These are phyloP conservation scores for Arthrobotrys megalospora DNA, from an alignment of 2,329 filamentous ascomycete species.

Conservation along the genomic window DNA sequence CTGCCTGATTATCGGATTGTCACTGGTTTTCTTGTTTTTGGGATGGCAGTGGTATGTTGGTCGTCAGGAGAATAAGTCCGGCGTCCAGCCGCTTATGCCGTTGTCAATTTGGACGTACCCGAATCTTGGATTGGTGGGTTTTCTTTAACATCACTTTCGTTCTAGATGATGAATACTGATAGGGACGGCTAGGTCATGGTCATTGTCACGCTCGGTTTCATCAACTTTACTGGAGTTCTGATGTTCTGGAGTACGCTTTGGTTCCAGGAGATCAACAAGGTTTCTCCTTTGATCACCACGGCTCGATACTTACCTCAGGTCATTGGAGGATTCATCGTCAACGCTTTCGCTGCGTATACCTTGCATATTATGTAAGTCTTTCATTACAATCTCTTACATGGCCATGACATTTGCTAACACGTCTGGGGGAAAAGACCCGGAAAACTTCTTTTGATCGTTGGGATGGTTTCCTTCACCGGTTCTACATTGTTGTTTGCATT, in stretches of 20 bases:
- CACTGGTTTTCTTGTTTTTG: slow-evolving; percentile 33
- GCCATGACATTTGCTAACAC: no score
- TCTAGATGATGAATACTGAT: background rate
- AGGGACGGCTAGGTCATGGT: slow-evolving; percentile 34
- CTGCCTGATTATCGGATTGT: slow-evolving; percentile 44
- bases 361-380: slow-evolving; percentile 52
- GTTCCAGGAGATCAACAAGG: slow-evolving; percentile 59
- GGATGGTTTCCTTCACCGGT: slow-evolving; percentile 44
- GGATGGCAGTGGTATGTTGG: slow-evolving; percentile 54
- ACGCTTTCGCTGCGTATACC: slow-evolving; percentile 49
- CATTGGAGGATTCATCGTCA: slow-evolving; percentile 46
- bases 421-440: slow-evolving; percentile 22
- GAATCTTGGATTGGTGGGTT: slow-evolving; percentile 40
- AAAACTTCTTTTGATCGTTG: slow-evolving; percentile 47
- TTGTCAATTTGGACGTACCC: slow-evolving; percentile 55
- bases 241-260: slow-evolving; percentile 58
- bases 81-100: slow-evolving; percentile 53
- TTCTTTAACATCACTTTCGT: background rate
- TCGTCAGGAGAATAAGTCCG: slow-evolving; percentile 5
- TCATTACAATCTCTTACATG: no score
- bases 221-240: slow-evolving; percentile 50
- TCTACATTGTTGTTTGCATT: slow-evolving; percentile 53
- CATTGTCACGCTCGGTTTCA: slow-evolving; percentile 52
- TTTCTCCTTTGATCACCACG: slow-evolving; percentile 41
- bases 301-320: slow-evolving; percentile 53